Base-by-base conservation (phyloP, 441 rosid species). In the Erodium texanum region DNA sequence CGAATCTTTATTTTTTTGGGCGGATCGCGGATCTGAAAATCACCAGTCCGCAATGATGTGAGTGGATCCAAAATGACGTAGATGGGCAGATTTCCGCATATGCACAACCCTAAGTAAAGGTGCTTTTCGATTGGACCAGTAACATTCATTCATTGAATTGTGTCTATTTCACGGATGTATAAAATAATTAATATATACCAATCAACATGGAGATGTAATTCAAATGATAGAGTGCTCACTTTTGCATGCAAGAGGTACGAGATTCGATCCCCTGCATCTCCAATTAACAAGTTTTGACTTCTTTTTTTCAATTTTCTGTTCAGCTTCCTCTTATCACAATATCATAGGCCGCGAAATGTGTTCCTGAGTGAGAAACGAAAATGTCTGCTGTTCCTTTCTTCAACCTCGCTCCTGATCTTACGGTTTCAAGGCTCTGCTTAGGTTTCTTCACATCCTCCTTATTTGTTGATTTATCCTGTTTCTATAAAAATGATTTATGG, bases 391-490 rank as follows among this genome's bases (percentile, higher is more conserved):
- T 83, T 62, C 87, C 89, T 15, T 70, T 79, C 73, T 74, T 85
- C 82, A 79, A 74, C 70, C 82, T 87, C 23, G 77, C 86, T 36
- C 81, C 86, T 6, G 66, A 78, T 65, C 75, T 87, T 66, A 61
- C 72, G 0, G 85, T 85, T 62, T 85, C 92, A 38, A 82, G 79
- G 80, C 89, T 87, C 67, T 85, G 89, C 77, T 76, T 87, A 65
- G 87, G 91, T 56, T 4, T 10, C 15, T 24, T 1, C 16, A 5
- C 11, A 8, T 7, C 11, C 18, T 15, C 20, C 14, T 24, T 54
- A 48, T 32, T 34, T 65, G 16, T 23, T 24, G 0, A 16, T 24
- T 24, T 24, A 2, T n/a, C 22, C 19, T 3, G 19, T 54, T 54
- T 54, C 23, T 54, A 38, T 38, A 14, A 11, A 8, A 14, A 8